Percentiles rank a stretch among this genome's conserved stretches.
Conservation (phyloP, 306 rosid genomes). For the Senna tora region DNA sequence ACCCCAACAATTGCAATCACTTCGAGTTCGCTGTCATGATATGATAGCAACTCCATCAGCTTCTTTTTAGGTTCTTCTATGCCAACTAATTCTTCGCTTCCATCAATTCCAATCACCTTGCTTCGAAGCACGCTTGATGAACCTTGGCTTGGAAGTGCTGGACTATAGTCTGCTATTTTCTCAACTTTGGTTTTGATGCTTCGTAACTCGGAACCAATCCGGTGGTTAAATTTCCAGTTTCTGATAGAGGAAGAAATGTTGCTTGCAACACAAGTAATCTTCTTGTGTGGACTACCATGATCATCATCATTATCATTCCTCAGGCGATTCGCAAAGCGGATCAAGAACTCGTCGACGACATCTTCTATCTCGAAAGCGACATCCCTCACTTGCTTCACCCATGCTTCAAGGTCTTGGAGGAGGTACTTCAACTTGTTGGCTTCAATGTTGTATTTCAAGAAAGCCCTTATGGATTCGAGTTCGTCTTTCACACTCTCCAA, state of each 20-base stretch:
- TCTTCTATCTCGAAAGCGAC: not conserved
- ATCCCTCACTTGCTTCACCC: not conserved
- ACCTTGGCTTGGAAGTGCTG: not conserved
- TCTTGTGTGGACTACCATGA: no score
- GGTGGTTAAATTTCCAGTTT: conserved; percentile 11
- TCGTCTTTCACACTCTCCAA: not conserved
- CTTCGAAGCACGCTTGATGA: not conserved
- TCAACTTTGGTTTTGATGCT: not conserved
- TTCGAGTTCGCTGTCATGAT: not conserved
- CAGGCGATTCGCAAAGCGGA: no score
- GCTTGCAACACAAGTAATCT: not conserved
- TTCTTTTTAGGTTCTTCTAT: not conserved
- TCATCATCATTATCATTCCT: no score
- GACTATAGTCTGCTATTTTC: not conserved
- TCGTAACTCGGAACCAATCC: not conserved
- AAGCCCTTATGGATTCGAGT: not conserved
- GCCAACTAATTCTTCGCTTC: not conserved
- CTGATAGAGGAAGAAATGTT: not conserved
- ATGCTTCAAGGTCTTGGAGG: not conserved
- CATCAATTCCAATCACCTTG: no score
- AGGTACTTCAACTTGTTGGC: not conserved
- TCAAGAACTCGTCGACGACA: not conserved
- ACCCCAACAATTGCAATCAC: not conserved
- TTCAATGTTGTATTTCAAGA: not conserved
- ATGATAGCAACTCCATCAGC: not conserved